phyloP scores from a whole-genome alignment of 2,329 filamentous ascomycete species.

The Knoxdaviesia capensis region DNA sequence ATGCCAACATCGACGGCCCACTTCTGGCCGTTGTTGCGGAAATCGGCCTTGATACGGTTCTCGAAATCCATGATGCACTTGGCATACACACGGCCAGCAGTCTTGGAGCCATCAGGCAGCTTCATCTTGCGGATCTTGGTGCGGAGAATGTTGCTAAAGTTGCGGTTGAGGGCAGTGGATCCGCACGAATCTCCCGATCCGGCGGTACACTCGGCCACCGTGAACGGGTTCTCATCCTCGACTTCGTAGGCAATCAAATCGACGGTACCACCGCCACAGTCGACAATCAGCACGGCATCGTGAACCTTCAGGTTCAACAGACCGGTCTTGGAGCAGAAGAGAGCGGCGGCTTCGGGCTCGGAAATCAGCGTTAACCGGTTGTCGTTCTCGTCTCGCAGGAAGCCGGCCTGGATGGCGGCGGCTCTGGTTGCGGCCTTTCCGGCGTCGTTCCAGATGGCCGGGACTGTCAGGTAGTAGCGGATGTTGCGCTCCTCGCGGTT shows the following conservation, averaged over 20 bases:
- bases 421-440: conserved; percentile 92
- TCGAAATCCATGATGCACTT: conserved; percentile 99
- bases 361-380: conserved; percentile 88
- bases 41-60: conserved; percentile 98
- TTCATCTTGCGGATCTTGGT: conserved; percentile 99
- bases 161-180: conserved; percentile 92
- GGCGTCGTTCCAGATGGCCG: conserved; percentile 97
- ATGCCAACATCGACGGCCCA: conserved; percentile 99
- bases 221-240: conserved; percentile 92
- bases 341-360: conserved; percentile 87
- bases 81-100: conserved; percentile 91
- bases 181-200: conserved; percentile 95
- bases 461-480: conserved; percentile 93
- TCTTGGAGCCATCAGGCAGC: conserved; percentile 87
- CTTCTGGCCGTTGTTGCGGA: conserved; percentile 97
- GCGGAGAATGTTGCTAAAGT: conserved; percentile 93
- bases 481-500: conserved; percentile 97
- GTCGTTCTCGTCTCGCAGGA: conserved; percentile 92
- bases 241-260: conserved; percentile 98
- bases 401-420: conserved; percentile 90
- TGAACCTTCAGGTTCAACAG: conserved; percentile 94
- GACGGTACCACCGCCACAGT: conserved; percentile 95
- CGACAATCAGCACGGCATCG: conserved; percentile 93
- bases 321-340: conserved; percentile 95
- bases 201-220: conserved; percentile 89